A percentile compares a stretch with the other conserved stretches of the same genome.
Conservation (phyloP, 352 stramenopile genomes). For the Peronospora destructor region DNA sequence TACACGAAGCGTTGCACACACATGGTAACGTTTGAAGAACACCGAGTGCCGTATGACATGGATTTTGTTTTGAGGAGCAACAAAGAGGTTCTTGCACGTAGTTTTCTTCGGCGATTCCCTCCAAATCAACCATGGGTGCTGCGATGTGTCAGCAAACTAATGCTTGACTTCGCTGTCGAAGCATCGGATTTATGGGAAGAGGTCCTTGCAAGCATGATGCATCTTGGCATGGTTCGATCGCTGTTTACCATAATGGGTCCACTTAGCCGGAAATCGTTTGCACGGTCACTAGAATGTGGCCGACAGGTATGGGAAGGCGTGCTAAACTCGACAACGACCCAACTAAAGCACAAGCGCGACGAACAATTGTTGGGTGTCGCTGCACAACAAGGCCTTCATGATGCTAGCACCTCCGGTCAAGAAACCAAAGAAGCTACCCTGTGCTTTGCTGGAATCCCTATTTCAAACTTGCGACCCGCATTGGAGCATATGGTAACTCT, state of each 20-base stretch:
- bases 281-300: conserved; percentile 29
- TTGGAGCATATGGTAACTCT: conserved; percentile 33
- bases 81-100: conserved; percentile 39
- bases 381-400: background rate
- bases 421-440: background rate
- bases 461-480: conserved; percentile 14
- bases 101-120: conserved; percentile 39
- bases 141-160: conserved; percentile 31
- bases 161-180: conserved; percentile 51
- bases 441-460: conserved; percentile 20
- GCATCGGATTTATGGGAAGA: conserved; percentile 40
- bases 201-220: conserved; percentile 38
- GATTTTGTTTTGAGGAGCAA: conserved; percentile 24
- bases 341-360: conserved; percentile 9
- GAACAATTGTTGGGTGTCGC: background rate
- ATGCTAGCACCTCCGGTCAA: background rate
- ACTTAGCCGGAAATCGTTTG: conserved; percentile 33
- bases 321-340: conserved; percentile 21
- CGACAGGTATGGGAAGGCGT: conserved; percentile 36
- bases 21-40: conserved; percentile 50
- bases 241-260: conserved; percentile 30
- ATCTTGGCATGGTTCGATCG: conserved; percentile 42
- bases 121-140: conserved; percentile 29
- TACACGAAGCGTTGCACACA: conserved; percentile 34
- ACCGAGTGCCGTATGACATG: conserved; percentile 43